Evolutionary conservation across 345 rosid species (phyloP), one percentile per base, ranked within the genome.

Genomic region (Populus alba): DNA sequence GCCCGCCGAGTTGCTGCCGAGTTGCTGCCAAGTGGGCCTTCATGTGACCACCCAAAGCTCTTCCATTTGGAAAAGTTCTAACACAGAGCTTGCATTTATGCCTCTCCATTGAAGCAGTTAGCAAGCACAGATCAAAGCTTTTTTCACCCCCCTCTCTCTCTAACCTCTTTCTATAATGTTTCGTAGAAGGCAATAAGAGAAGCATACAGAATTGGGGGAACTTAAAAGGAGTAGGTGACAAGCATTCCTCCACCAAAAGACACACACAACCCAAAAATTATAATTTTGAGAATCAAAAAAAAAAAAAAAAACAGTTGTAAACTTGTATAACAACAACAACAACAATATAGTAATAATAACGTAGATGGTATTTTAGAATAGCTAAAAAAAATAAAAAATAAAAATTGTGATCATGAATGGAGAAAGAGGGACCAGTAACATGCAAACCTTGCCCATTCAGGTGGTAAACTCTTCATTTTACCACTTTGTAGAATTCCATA

Each of bases 171-270:
- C 57, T 76, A 33, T 7, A 49, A 74, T 6, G 63, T 25, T 57
- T 57, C 23, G 39, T 2, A 38, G 27, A 69, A 43, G 23, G 47
- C 66, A 8, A 17, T 18, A 47, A 23, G 68, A 72, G 68, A 29
- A 69, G 39, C 29, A 71, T 33, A 2, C 59, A 72, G 74, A 76
- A 69, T 63, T 39, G 66, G 68, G 78, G 74, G 79, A 80, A 80
- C 71, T 72, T 80, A 69, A 79, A 80, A 80, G 80, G 86, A 83
- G 86, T 83, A 83, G 86, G 81, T 80, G 83, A 83, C 86, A 69
- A 77, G 86, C 79, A 80, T 77, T 83, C 83, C 82, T 77, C 81
- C 83, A 83, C 78, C 83, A 80, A 83, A 80, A 73, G 86, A 70
- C 82, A 80, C 83, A 31, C 80, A 68, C 75, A 45, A 78, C 81